Base-by-base conservation (phyloP, 192 early-diverging fungal genomes). In the Ramicandelaber brevisporus region DNA sequence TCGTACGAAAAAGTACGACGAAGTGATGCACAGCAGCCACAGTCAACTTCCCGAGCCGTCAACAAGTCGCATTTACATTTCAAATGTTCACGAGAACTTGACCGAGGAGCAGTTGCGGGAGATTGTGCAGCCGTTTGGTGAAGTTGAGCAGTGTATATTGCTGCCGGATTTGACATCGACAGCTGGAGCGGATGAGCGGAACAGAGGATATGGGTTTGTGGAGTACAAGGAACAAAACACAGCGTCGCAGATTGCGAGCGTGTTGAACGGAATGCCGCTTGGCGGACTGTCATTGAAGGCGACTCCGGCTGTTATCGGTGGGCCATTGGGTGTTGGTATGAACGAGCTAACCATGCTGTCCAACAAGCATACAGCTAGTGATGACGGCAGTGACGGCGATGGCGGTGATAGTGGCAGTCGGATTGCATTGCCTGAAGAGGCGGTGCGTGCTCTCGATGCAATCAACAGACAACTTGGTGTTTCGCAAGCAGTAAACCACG, bases 81-180 rank as follows among this genome's bases (percentile, higher is more conserved):
- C 81, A 27, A 89, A 83, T 33, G 59, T 89, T 31, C 75, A 77
- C 27, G 65, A 69, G 48, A 47, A 55, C 5, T 63, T 89, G 17
- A 50, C 61, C 2, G 80, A 89, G 44, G 47, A 64, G 2, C 68
- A 70, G 41, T 43, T 89, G 30, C 31, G 49, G 21, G 66, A 63
- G 29, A 78, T 89, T 7, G 86, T 89, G 55, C 61, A 73, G 17
- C 56, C 79, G 2, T 89, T 89, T 59, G 85, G 85, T 4, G 53
- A 58, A 6, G 65, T 89, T 16, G 55, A 50, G 12, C 50, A 45
- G 14, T 84, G 77, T 17, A 48, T 70, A 12, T 42, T 89, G 45
- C 41, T 49, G 10, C 72, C 78, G 0, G 77, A 83, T 38, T 42
- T 59, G 19, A 31, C 49, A 11, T 48, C 60, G 20, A 84, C 47